Percentiles rank a stretch among this genome's conserved stretches.
Evolutionary conservation across 257 asterid genomes (phyloP).

Genomic region (Perilla frutescens): DNA sequence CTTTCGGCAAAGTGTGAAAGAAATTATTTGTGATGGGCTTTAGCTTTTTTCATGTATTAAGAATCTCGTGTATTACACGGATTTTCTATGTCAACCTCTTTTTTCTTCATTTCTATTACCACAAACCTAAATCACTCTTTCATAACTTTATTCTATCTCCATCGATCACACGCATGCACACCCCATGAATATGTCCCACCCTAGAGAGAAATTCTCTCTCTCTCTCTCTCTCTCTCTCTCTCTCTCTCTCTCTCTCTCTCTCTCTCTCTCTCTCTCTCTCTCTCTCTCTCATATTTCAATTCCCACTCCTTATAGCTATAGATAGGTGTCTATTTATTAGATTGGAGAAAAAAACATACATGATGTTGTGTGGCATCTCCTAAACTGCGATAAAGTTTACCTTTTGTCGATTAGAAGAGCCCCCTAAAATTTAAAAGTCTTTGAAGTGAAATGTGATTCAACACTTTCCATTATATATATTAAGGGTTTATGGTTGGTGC

Average conservation of each 20-base stretch:
- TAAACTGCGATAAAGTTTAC: neutral
- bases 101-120: neutral
- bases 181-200: constrained; percentile 40
- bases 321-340: neutral
- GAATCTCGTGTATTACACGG: constrained; percentile 48
- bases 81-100: constrained; percentile 23
- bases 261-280: too few relatives aligned
- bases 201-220: constrained; percentile 15
- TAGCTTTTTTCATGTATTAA: constrained; percentile 12
- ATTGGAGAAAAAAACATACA: neutral
- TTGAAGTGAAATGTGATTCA: neutral
- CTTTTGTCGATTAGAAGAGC: neutral
- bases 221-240: neutral
- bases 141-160: constrained; percentile 37
- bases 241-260: too few relatives aligned
- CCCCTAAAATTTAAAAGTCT: neutral
- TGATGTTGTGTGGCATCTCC: too few relatives aligned
- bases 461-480: neutral
- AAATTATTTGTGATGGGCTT: neutral
- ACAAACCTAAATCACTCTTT: neutral
- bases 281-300: too few relatives aligned
- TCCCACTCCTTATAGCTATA: too few relatives aligned
- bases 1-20: constrained; percentile 29
- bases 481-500: neutral
- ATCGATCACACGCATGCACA: constrained; percentile 34